phyloP scores from a whole-genome alignment of 2,329 filamentous ascomycete species.

The Claviceps spartinae region DNA sequence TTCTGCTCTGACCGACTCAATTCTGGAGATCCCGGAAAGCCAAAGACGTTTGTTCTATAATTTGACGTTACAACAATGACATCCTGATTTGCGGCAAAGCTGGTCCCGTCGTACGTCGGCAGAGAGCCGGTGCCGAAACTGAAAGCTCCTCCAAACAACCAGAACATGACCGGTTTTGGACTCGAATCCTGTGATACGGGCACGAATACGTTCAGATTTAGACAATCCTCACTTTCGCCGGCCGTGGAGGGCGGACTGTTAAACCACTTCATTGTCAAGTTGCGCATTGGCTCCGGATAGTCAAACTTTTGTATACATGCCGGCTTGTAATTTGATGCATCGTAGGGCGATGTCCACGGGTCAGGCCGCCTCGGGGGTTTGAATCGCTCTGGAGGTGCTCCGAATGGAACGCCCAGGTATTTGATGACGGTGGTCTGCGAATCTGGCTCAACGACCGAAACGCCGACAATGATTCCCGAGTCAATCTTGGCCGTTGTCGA shows the following conservation, averaged over 20 bases:
- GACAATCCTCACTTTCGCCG: background rate
- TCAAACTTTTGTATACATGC: background rate
- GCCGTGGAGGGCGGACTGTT: background rate
- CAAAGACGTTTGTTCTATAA: slow-evolving; percentile 2
- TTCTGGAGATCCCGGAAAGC: slow-evolving; percentile 3
- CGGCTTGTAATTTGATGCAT: background rate
- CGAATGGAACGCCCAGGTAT: background rate
- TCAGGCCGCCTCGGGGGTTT: background rate
- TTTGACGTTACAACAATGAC: slow-evolving; percentile 1
- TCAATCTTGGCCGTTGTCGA: background rate
- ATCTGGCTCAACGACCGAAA: background rate
- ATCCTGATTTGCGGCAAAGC: slow-evolving; percentile 1
- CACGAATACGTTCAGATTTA: background rate
- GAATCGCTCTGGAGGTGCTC: background rate
- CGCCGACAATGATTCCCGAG: slow-evolving; percentile 1
- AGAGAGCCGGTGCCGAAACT: background rate
- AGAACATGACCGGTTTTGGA: slow-evolving; percentile 1
- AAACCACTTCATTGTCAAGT: background rate
- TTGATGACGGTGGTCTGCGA: background rate
- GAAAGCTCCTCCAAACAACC: slow-evolving; percentile 2
- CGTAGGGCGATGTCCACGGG: background rate
- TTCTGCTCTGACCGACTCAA: background rate
- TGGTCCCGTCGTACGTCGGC: slow-evolving; percentile 1
- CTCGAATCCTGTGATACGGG: background rate
- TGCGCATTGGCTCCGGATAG: background rate